Base-by-base conservation (phyloP, 2,329 filamentous ascomycete genomes). In the Exophiala aquamarina region DNA sequence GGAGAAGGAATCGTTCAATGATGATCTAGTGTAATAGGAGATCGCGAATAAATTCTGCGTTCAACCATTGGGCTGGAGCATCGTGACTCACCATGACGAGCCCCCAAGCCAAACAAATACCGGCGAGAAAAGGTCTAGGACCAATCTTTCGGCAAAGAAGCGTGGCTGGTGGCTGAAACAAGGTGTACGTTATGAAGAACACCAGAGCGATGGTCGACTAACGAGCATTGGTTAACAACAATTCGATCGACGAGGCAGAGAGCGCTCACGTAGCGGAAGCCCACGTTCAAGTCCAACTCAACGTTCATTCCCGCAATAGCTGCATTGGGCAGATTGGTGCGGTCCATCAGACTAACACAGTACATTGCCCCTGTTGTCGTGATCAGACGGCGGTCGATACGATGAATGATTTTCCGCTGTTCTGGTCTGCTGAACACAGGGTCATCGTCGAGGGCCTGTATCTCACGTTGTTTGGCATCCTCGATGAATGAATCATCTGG, bases 311-410 rank as follows among this genome's bases (percentile, higher is more conserved):
- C 87, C 14, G 87, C 87, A 63, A 92, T 84, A 35, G 80, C 79
- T 33, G 86, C 87, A 15, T 81, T 74, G n/a, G 80, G 81, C 63
- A 91, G 69, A 65, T 92, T 92, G 2, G 86, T 88, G 20, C 87
- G 75, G 61, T 92, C 87, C 82, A 91, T 87, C 49, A 91, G 70
- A 54, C 80, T 86, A 58, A 88, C 75, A 63, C 85, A 89, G 66
- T 90, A 90, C 69, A 89, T 77, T 54, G 76, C 62, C 17, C 83
- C 83, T 3, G 82, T 78, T 1, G 77, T 82, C 3, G 76, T 62
- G 31, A 86, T 78, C 3, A 87, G 70, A 2, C 83, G 79, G 21
- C 73, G 70, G 66, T 93, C 88, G 57, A 93, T 73, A 11, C 81
- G 79, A 47, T 77, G 74, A 35, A 89, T 81, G 59, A 92, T 87